Evolutionary conservation across 2,329 filamentous ascomycete genomes (phyloP).

Genomic region (Fusarium longipes): DNA sequence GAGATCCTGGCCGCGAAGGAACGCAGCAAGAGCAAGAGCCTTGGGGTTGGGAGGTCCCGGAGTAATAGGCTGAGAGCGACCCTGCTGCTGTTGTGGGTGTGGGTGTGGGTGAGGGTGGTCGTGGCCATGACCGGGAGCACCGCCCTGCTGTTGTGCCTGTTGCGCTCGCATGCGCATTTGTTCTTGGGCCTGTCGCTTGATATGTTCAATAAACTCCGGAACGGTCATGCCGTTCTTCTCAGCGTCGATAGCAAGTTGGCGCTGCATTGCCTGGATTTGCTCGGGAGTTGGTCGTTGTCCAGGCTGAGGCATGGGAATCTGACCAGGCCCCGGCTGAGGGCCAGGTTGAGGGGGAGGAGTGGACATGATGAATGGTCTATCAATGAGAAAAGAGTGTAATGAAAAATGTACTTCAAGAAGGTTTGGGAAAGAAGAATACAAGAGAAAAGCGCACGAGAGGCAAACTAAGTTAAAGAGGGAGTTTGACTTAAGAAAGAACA

Average conservation of each 20-base stretch:
- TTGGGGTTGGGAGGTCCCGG: conserved; percentile 88
- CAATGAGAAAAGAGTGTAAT: conserved; percentile 27
- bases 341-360: conserved; percentile 45
- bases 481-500: conserved; percentile 28
- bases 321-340: conserved; percentile 45
- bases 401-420: conserved; percentile 25
- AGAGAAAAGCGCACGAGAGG: conserved; percentile 22
- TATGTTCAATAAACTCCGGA: conserved; percentile 81
- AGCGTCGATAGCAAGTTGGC: conserved; percentile 84
- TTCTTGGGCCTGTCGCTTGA: conserved; percentile 67
- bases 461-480: conserved; percentile 8
- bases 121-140: conserved; percentile 46
- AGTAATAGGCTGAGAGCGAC: conserved; percentile 73
- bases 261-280: conserved; percentile 86
- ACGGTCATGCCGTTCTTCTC: conserved; percentile 86
- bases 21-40: conserved; percentile 88
- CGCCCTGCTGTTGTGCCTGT: conserved; percentile 58
- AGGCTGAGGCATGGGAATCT: conserved; percentile 51
- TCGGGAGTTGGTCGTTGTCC: conserved; percentile 76
- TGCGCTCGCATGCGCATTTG: conserved; percentile 60
- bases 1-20: conserved; percentile 83
- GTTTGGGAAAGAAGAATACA: neutral
- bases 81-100: conserved; percentile 42
- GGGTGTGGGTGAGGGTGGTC: conserved; percentile 43
- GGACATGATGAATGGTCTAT: conserved; percentile 44